These are phyloP conservation scores for Dictyostelium firmibasis DNA, from an alignment of 78 protist genomes.

Conservation along the genomic window DNA sequence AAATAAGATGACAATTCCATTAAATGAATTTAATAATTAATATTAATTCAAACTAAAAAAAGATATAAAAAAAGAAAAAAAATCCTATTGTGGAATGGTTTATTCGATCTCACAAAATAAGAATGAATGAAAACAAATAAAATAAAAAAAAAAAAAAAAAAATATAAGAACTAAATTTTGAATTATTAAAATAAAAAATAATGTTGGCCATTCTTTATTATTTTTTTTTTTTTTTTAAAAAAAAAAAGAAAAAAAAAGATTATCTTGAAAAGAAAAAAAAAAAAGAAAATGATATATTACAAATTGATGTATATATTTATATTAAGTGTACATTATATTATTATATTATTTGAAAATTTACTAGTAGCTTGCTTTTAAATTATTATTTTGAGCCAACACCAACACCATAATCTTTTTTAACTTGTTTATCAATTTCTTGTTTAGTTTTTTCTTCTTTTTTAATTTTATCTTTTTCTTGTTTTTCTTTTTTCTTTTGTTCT, in stretches of 20 bases:
- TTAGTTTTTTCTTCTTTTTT: conserved; percentile 30
- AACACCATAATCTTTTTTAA: conserved; percentile 4
- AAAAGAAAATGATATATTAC: neutral
- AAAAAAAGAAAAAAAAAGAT: neutral
- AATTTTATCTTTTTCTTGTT: conserved; percentile 27
- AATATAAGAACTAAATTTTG: neutral
- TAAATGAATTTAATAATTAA: neutral
- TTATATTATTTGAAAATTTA: neutral
- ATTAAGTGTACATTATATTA: neutral
- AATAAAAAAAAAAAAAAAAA: neutral
- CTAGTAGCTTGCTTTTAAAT: no score
- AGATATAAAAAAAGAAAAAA: neutral
- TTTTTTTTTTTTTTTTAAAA: neutral
- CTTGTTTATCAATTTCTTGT: conserved; percentile 1
- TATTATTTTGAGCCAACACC: neutral
- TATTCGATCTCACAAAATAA: neutral
- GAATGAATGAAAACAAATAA: no score
- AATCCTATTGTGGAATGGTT: neutral
- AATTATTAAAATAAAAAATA: no score
- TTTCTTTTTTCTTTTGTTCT: conserved; percentile 53
- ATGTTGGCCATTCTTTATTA: neutral
- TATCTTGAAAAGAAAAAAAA: neutral
- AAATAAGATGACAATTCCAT: conserved; percentile 29
- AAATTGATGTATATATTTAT: neutral
- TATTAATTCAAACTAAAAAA: neutral